Conservation (phyloP, 352 stramenopile species). For the Pythium rishiriense region DNA sequence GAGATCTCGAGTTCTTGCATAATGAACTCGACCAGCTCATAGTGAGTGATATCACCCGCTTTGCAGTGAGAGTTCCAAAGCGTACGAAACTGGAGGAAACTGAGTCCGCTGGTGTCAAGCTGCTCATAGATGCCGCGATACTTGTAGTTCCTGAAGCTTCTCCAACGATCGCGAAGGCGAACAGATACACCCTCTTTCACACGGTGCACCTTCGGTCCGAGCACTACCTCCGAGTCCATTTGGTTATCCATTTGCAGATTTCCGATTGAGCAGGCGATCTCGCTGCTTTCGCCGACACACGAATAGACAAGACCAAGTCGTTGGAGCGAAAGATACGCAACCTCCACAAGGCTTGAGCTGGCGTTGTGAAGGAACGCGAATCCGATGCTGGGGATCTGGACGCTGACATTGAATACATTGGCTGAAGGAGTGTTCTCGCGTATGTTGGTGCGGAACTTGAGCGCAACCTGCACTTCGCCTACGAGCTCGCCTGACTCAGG, state of each 20-base stretch:
- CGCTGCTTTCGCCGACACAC: conserved; percentile 72
- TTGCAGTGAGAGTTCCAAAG: conserved; percentile 83
- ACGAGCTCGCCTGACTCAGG: conserved; percentile 72
- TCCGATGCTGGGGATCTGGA: conserved; percentile 79
- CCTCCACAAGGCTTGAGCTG: conserved; percentile 81
- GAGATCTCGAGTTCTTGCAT: conserved; percentile 89
- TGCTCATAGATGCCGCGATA: conserved; percentile 84
- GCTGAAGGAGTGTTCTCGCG: conserved; percentile 52
- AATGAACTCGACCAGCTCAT: conserved; percentile 83
- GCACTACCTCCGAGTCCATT: conserved; percentile 85
- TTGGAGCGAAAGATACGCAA: conserved; percentile 86
- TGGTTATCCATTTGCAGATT: conserved; percentile 91
- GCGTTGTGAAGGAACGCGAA: conserved; percentile 85
- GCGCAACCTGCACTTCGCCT: conserved; percentile 75
- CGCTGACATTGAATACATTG: conserved; percentile 73
- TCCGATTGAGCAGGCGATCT: conserved; percentile 78
- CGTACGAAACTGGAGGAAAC: conserved; percentile 85
- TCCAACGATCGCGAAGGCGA: conserved; percentile 79
- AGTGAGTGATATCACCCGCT: conserved; percentile 80
- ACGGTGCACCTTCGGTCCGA: conserved; percentile 78
- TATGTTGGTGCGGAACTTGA: conserved; percentile 79
- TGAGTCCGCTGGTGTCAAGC: conserved; percentile 64
- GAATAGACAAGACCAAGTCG: conserved; percentile 78
- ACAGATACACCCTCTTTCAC: conserved; percentile 88
- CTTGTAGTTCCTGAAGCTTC: conserved; percentile 81